Conservation (phyloP, 2,329 filamentous ascomycete genomes). For the Sclerotinia sclerotiorum region DNA sequence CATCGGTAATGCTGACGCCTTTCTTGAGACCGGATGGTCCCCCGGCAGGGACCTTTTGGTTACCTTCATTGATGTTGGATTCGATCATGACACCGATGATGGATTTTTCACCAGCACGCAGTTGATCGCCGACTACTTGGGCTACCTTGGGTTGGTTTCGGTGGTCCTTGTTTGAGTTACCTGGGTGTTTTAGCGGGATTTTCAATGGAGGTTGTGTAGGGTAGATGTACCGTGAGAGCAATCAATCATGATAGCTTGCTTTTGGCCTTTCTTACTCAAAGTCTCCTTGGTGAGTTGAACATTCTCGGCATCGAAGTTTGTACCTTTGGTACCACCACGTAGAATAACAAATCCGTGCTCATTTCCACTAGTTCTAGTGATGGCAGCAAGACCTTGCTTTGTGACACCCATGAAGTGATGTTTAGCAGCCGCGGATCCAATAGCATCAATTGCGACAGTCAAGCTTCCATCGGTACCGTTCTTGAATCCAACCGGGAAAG, state of each 20-base stretch:
- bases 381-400: slow-evolving; percentile 93
- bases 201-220: not conserved
- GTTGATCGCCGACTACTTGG: slow-evolving; percentile 75
- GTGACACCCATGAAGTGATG: slow-evolving; percentile 99
- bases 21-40: slow-evolving; percentile 77
- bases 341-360: slow-evolving; percentile 97
- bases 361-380: slow-evolving; percentile 90
- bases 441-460: slow-evolving; percentile 90
- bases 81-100: slow-evolving; percentile 99
- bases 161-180: slow-evolving; percentile 97
- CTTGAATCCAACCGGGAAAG: slow-evolving; percentile 99
- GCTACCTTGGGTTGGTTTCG: slow-evolving; percentile 96
- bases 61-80: slow-evolving; percentile 91
- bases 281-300: slow-evolving; percentile 77
- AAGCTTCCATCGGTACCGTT: slow-evolving; percentile 96
- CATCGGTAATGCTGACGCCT: slow-evolving; percentile 93
- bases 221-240: slow-evolving; percentile 80
- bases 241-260: slow-evolving; percentile 93
- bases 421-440: slow-evolving; percentile 78
- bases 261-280: slow-evolving; percentile 78
- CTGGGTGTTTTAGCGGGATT: slow-evolving; percentile 44
- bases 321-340: slow-evolving; percentile 84
- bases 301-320: slow-evolving; percentile 88
- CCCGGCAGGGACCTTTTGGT: slow-evolving; percentile 83
- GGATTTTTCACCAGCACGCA: slow-evolving; percentile 79